phyloP scores from a whole-genome alignment of 179 eudicot species.

The Vitellaria paradoxa region DNA sequence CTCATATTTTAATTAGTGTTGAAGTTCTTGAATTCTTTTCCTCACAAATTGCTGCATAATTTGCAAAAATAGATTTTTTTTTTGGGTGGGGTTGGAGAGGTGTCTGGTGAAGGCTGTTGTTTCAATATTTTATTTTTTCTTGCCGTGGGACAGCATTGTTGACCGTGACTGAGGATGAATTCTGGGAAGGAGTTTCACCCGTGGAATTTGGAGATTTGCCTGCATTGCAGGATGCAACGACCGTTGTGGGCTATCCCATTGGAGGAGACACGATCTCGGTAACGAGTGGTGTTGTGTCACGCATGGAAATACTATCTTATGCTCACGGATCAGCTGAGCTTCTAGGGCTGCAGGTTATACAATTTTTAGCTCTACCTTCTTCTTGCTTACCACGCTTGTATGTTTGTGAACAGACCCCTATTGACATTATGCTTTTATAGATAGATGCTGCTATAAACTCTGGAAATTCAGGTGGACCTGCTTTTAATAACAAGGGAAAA shows the following conservation, averaged over 20 bases:
- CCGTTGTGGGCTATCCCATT: constrained; percentile 97
- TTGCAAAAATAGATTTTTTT: too few species aligned
- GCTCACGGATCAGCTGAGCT: constrained; percentile 96
- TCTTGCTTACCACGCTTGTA: not conserved
- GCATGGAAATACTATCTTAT: constrained; percentile 92
- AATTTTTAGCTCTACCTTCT: not conserved
- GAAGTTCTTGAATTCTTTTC: not conserved
- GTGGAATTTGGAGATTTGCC: constrained; percentile 90
- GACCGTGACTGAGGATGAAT: constrained; percentile 82
- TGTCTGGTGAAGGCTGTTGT: not conserved
- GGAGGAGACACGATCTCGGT: constrained; percentile 98
- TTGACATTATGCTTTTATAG: constrained; percentile 31
- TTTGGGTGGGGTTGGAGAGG: too few species aligned
- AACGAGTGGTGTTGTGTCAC: constrained; percentile 98
- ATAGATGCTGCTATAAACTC: constrained; percentile 99
- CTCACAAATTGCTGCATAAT: not conserved
- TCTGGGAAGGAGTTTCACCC: constrained; percentile 91
- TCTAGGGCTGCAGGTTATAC: constrained; percentile 90
- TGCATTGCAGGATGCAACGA: constrained; percentile 95
- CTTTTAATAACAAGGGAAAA: constrained; percentile 80
- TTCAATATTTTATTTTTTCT: not conserved
- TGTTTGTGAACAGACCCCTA: not conserved
- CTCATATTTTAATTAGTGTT: not conserved
- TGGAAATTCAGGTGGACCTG: constrained; percentile 98
- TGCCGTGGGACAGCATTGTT: constrained; percentile 59